A percentile compares a stretch with the other conserved stretches of the same genome.
phyloP scores from a whole-genome alignment of 495 filamentous ascomycete genomes.

The Pyrenula aspistea region DNA sequence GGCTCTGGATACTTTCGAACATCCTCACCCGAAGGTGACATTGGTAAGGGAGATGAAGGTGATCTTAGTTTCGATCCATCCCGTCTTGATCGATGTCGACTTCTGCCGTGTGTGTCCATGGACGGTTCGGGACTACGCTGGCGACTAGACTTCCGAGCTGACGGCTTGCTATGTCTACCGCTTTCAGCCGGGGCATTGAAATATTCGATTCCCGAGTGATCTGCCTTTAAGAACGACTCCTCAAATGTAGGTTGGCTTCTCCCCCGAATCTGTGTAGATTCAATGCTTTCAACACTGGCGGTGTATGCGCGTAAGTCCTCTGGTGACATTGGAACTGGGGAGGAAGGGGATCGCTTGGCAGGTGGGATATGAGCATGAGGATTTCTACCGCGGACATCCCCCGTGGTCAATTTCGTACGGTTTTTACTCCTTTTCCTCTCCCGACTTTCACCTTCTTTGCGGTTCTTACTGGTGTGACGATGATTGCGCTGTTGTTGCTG shows the following conservation, averaged over 20 bases:
- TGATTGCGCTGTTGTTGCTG: constrained; percentile 30
- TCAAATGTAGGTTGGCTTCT: neutral
- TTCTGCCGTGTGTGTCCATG: constrained; percentile 38
- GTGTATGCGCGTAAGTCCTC: constrained; percentile 58
- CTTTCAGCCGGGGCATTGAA: constrained; percentile 19
- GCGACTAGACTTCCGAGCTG: constrained; percentile 26
- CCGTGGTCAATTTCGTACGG: constrained; percentile 46
- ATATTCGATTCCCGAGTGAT: neutral
- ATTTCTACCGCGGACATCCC: constrained; percentile 55
- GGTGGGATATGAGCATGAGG: constrained; percentile 60
- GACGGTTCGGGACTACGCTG: constrained; percentile 40
- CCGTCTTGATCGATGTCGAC: constrained; percentile 29
- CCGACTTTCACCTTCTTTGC: constrained; percentile 36
- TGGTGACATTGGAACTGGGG: constrained; percentile 83
- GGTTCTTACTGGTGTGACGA: constrained; percentile 45
- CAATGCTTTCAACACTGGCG: constrained; percentile 27
- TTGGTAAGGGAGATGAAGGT: constrained; percentile 70
- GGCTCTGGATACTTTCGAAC: constrained; percentile 28
- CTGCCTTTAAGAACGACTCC: neutral
- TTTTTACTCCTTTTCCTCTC: constrained; percentile 32
- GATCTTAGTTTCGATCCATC: constrained; percentile 52
- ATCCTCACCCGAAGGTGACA: constrained; percentile 31
- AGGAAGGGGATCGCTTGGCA: constrained; percentile 79
- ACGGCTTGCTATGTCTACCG: constrained; percentile 17
- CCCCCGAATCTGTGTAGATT: constrained; percentile 2